Conservation (phyloP, 768 basidiomycete species). For the Boletus rufocinnamomeus region DNA sequence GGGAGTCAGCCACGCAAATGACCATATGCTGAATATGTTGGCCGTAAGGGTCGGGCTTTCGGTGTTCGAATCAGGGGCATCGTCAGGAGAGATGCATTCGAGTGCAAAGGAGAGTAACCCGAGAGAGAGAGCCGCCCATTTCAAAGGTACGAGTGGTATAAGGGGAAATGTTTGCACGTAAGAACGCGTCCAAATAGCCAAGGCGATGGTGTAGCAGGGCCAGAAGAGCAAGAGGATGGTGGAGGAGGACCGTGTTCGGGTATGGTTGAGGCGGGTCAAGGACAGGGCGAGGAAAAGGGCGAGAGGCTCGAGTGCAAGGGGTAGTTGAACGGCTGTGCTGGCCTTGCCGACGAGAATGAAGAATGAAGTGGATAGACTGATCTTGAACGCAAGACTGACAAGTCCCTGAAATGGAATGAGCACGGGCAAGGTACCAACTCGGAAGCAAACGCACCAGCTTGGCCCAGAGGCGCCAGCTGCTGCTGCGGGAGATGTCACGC, state of each 20-base stretch:
- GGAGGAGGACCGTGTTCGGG: conserved; percentile 68
- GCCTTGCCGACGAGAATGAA: conserved; percentile 42
- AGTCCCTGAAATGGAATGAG: conserved; percentile 42
- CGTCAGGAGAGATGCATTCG: conserved; percentile 71
- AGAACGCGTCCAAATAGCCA: conserved; percentile 65
- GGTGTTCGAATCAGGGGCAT: conserved; percentile 40
- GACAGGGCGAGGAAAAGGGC: conserved; percentile 49
- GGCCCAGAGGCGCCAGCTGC: conserved; percentile 50
- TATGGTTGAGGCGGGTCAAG: conserved; percentile 70
- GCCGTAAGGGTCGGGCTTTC: conserved; percentile 77
- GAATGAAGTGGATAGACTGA: conserved; percentile 47
- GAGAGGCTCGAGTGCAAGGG: conserved; percentile 59
- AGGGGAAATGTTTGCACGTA: conserved; percentile 36
- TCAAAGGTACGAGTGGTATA: conserved; percentile 44
- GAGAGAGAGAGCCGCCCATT: conserved; percentile 43
- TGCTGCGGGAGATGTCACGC: conserved; percentile 45
- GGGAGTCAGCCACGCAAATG: conserved; percentile 85
- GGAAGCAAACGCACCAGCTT: conserved; percentile 61
- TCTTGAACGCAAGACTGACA: conserved; percentile 46
- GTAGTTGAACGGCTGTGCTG: conserved; percentile 42
- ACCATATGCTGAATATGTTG: conserved; percentile 80
- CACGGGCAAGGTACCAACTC: background rate
- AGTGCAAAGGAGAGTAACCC: conserved; percentile 58
- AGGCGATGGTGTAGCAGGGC: conserved; percentile 59
- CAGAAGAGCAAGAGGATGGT: conserved; percentile 78